Percentiles rank a stretch among this genome's conserved stretches.
These are phyloP conservation scores for Vitis hybrid DNA, from an alignment of 177 flowering plant species.

Conservation along the genomic window DNA sequence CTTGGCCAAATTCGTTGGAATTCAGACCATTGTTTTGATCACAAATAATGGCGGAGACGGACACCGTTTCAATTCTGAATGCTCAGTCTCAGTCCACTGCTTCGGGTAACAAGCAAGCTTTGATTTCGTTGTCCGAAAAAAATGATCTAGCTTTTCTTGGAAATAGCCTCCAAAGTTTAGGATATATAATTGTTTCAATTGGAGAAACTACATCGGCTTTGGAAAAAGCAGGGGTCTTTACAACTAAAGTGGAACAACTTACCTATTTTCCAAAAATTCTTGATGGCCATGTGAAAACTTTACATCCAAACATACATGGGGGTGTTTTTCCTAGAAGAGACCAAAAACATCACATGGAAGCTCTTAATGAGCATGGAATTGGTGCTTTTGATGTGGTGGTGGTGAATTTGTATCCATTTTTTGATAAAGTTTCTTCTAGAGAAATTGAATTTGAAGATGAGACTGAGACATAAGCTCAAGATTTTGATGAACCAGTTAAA, in stretches of 20 bases:
- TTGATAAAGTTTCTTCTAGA: slow-evolving; percentile 78
- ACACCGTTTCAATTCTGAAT: too few relatives aligned
- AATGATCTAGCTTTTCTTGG: slow-evolving; percentile 69
- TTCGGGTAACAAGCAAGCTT: too few relatives aligned
- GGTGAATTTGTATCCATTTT: slow-evolving; percentile 95
- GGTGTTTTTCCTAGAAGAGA: slow-evolving; percentile 99
- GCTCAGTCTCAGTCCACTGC: too few relatives aligned
- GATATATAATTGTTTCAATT: slow-evolving; percentile 90
- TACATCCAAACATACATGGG: slow-evolving; percentile 92
- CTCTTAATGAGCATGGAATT: slow-evolving; percentile 81
- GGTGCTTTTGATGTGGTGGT: slow-evolving; percentile 95
- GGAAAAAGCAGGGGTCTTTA: slow-evolving; percentile 73
- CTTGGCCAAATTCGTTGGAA: too few relatives aligned
- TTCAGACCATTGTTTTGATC: slow-evolving; percentile 7
- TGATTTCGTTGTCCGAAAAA: slow-evolving; percentile 25
- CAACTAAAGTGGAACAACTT: slow-evolving; percentile 87
- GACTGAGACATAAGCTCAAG: slow-evolving; percentile 78
- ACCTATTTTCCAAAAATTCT: slow-evolving; percentile 98
- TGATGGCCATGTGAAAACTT: slow-evolving; percentile 98
- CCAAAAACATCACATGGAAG: slow-evolving; percentile 83
- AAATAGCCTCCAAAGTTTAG: slow-evolving; percentile 68
- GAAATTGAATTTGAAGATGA: slow-evolving; percentile 86
- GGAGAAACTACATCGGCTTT: slow-evolving; percentile 95
- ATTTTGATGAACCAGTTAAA: slow-evolving; percentile 74
- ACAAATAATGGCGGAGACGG: too few relatives aligned